Base-by-base conservation (phyloP, 2,329 filamentous ascomycete species). In the Coniochaeta prunicola region DNA sequence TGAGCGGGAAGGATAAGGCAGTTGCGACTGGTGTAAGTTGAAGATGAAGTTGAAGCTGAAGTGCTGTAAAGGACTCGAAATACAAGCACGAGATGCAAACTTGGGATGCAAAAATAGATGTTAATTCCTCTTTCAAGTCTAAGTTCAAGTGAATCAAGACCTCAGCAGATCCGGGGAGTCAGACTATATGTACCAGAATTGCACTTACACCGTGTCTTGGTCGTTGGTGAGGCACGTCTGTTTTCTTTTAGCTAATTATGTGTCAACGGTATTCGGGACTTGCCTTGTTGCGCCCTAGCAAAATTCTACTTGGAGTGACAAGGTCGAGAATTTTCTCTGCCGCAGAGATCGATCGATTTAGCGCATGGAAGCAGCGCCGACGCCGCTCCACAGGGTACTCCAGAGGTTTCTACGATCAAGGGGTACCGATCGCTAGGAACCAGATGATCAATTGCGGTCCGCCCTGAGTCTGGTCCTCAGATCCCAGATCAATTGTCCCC, bases 191-290 rank as follows among this genome's bases (percentile, higher is more conserved):
- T 56, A 36, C 33, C 33, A 36, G 38, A n/a, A 56, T 7, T 15
- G 15, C 17, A 24, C 31, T 31, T 21, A 40, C 34, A 28, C 36
- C 26, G 54, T 28, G 6, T 15, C 8, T 5, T 24, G 33, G 10
- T 21, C 21, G 17, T 26, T 55, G 30, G 13, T 36, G 30, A 55
- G 12, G 54, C 21, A n/a, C 15, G 15, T 1, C 19, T 42, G 33
- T 19, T 56, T 42, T 24, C 24, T 30, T 33, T 56, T 56, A 56
- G 54, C 33, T 56, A 56, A 56, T 56, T 56, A 56, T 56, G 54
- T 56, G 54, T 56, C 54, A 56, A 30, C 21, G 34, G 15, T 40
- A n/a, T 30, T 33, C 53, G 15, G 36, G 33, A 24, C 50, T 26
- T 13, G 50, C 17, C 17, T 45, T 45, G 30, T 55, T 21, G 21